Percentiles rank a stretch among this genome's conserved stretches.
phyloP scores from a whole-genome alignment of 176 grass and related monocot species.

The Saccharum spontaneum region DNA sequence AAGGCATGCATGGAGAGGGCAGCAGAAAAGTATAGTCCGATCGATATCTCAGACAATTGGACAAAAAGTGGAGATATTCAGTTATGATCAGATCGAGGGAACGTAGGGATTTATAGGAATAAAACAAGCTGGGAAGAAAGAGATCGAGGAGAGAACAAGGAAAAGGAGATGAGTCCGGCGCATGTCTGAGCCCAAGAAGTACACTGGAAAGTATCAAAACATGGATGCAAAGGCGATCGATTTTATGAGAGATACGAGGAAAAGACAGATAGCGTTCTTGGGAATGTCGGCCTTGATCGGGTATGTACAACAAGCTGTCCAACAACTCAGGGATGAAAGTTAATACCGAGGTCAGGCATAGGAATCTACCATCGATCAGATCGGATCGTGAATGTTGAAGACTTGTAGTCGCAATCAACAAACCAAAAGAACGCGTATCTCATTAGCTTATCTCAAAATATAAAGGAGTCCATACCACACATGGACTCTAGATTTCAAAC shows the following conservation, averaged over 20 bases:
- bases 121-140: constrained; percentile 6
- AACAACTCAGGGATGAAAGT: background rate
- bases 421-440: background rate
- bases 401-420: background rate
- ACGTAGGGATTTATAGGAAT: background rate
- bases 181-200: background rate
- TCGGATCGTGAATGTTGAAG: background rate
- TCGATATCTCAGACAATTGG: background rate
- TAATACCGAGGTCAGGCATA: constrained; percentile 28
- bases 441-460: background rate
- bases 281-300: constrained; percentile 15
- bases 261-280: background rate
- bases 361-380: background rate
- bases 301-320: background rate
- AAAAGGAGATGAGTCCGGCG: background rate
- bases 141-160: constrained; percentile 4
- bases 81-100: background rate
- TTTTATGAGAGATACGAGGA: constrained; percentile 5
- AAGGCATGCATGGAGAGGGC: constrained; percentile 8
- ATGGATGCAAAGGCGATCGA: background rate
- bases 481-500: background rate
- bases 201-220: background rate
- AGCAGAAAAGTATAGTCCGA: constrained; percentile 38
- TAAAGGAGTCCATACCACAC: background rate
- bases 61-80: background rate